Conservation (phyloP, 305 asterid genomes). For the Fraxinus nigra region DNA sequence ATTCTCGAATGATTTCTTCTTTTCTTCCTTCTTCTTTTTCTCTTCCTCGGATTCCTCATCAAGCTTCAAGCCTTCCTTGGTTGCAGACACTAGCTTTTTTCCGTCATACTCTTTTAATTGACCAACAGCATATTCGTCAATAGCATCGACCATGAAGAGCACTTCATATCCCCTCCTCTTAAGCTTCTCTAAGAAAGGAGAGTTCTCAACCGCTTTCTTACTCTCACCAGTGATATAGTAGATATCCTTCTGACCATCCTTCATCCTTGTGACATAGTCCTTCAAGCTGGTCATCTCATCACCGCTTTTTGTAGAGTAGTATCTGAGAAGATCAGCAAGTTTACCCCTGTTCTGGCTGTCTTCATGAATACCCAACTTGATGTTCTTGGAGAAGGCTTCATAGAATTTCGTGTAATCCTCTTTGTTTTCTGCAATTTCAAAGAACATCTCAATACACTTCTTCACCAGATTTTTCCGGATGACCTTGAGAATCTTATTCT, state of each 20-base stretch:
- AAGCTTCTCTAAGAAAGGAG: not conserved
- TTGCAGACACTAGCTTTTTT: constrained; percentile 21
- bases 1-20: constrained; percentile 17
- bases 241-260: constrained; percentile 26
- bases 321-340: constrained; percentile 24
- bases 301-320: constrained; percentile 25
- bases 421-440: too few relatives aligned
- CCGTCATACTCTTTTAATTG: constrained; percentile 27
- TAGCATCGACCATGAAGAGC: constrained; percentile 22
- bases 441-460: too few relatives aligned
- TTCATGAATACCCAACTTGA: too few relatives aligned
- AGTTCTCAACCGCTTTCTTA: constrained; percentile 23
- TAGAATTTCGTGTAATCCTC: too few relatives aligned
- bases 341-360: too few relatives aligned
- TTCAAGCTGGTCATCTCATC: constrained; percentile 32
- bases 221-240: constrained; percentile 11
- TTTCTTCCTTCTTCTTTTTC: constrained; percentile 18
- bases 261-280: constrained; percentile 26
- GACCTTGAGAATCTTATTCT: too few relatives aligned
- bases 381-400: too few relatives aligned
- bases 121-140: constrained; percentile 18
- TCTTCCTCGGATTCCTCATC: constrained; percentile 23
- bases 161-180: too few relatives aligned
- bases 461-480: too few relatives aligned
- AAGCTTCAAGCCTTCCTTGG: constrained; percentile 2